phyloP scores from a whole-genome alignment of 208 protist genomes.

The Crithidia thermophila region DNA sequence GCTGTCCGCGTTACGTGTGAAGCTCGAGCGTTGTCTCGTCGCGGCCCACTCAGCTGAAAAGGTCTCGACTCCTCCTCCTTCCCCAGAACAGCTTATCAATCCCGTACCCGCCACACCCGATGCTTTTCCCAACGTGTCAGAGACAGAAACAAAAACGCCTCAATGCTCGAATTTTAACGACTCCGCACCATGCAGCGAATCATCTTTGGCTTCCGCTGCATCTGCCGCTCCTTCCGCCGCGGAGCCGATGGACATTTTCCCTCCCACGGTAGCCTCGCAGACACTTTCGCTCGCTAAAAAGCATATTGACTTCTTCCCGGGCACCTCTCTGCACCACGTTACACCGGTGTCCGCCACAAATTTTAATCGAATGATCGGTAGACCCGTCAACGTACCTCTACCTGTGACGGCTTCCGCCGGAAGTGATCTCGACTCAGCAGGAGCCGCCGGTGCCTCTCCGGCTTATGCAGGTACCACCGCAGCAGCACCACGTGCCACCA shows the following conservation, averaged over 20 bases:
- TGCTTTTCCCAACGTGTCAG: too few species aligned
- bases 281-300: neutral
- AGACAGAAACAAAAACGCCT: too few species aligned
- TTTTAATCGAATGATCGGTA: constrained; percentile 10
- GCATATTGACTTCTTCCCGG: constrained; percentile 30
- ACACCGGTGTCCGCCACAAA: constrained; percentile 31
- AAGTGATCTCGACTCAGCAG: neutral
- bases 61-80: neutral
- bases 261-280: too few species aligned
- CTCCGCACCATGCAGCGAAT: too few species aligned
- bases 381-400: neutral
- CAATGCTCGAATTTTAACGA: too few species aligned
- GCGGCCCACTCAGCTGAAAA: neutral
- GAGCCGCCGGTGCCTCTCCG: neutral
- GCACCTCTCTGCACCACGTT: constrained; percentile 10
- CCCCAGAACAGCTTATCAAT: too few species aligned
- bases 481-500: neutral
- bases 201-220: too few species aligned
- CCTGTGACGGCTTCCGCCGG: neutral
- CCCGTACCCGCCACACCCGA: too few species aligned
- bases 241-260: too few species aligned
- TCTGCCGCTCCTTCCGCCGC: too few species aligned
- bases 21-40: constrained; percentile 1
- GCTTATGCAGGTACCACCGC: neutral
- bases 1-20: constrained; percentile 4